Percentiles rank a stretch among this genome's conserved stretches.
Evolutionary conservation across 1,284 basidiomycete species (phyloP).

Genomic region (Mycosarcoma mackinlayi): DNA sequence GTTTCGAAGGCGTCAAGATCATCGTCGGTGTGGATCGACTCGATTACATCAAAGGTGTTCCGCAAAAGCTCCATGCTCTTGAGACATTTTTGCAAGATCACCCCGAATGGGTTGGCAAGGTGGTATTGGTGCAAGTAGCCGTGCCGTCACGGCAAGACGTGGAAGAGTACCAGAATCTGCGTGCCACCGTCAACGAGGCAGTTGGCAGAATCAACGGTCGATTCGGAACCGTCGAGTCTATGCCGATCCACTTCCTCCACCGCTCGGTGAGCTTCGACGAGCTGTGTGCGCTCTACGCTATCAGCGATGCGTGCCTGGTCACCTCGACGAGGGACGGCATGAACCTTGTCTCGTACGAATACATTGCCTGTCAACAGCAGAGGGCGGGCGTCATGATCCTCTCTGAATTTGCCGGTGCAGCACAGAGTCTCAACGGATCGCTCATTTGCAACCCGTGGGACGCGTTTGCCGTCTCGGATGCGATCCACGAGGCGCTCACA

Average conservation of each 20-base stretch:
- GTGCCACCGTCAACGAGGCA: conserved; percentile 94
- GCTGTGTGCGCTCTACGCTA: conserved; percentile 92
- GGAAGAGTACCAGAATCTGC: conserved; percentile 97
- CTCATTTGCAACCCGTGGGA: conserved; percentile 70
- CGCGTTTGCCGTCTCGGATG: conserved; percentile 89
- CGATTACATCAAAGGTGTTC: conserved; percentile 99
- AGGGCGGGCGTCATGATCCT: conserved; percentile 96
- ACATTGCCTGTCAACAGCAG: conserved; percentile 92
- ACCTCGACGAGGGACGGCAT: conserved; percentile 96
- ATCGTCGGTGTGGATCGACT: conserved; percentile 97
- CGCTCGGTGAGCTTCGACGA: conserved; percentile 90
- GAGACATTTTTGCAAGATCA: conserved; percentile 97
- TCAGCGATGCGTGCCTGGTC: conserved; percentile 95
- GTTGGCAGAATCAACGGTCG: conserved; percentile 98
- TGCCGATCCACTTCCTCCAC: conserved; percentile 97
- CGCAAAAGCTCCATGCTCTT: conserved; percentile 95
- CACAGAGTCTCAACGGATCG: conserved; percentile 74
- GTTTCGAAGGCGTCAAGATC: conserved; percentile 94
- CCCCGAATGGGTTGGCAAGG: conserved; percentile 99
- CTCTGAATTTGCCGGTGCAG: conserved; percentile 97
- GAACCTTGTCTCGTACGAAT: conserved; percentile 99
- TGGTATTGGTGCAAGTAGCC: conserved; percentile 94
- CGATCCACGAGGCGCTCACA: conserved; percentile 91
- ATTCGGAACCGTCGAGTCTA: conserved; percentile 97
- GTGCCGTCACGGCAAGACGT: conserved; percentile 98